Evolutionary conservation across 2,329 filamentous ascomycete genomes (phyloP).

Genomic region (Cordyceps militaris): DNA sequence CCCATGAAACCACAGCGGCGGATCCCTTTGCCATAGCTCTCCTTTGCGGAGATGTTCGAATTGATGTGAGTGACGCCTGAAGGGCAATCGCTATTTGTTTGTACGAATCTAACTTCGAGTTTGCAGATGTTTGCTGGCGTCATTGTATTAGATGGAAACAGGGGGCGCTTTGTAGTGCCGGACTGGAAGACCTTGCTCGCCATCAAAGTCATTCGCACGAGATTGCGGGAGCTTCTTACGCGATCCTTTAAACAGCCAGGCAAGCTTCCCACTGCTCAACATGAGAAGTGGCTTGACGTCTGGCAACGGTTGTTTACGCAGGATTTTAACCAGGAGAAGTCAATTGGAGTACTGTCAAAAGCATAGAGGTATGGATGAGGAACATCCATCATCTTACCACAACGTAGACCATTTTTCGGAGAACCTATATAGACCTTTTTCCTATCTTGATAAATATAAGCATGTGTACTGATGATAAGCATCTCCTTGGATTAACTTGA

Average conservation of each 20-base stretch:
- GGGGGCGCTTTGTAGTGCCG: constrained; percentile 71
- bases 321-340: constrained; percentile 33
- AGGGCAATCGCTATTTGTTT: background rate
- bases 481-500: background rate
- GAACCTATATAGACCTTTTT: background rate
- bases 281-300: constrained; percentile 66
- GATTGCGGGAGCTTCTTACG: constrained; percentile 68
- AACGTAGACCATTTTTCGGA: background rate
- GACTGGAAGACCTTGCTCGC: constrained; percentile 90
- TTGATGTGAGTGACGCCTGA: constrained; percentile 52
- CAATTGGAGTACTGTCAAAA: constrained; percentile 22
- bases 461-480: background rate
- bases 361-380: constrained; percentile 17
- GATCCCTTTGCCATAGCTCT: constrained; percentile 78
- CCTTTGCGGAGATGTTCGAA: constrained; percentile 81
- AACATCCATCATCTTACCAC: background rate
- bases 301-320: constrained; percentile 65
- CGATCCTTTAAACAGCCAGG: constrained; percentile 62
- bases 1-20: constrained; percentile 76
- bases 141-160: constrained; percentile 78
- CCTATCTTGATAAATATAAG: background rate
- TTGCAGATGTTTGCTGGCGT: constrained; percentile 75
- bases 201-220: constrained; percentile 70
- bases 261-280: constrained; percentile 55
- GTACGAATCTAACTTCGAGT: background rate